Evolutionary conservation across 441 rosid genomes (phyloP).

Genomic region (Eutrema salsugineum): DNA sequence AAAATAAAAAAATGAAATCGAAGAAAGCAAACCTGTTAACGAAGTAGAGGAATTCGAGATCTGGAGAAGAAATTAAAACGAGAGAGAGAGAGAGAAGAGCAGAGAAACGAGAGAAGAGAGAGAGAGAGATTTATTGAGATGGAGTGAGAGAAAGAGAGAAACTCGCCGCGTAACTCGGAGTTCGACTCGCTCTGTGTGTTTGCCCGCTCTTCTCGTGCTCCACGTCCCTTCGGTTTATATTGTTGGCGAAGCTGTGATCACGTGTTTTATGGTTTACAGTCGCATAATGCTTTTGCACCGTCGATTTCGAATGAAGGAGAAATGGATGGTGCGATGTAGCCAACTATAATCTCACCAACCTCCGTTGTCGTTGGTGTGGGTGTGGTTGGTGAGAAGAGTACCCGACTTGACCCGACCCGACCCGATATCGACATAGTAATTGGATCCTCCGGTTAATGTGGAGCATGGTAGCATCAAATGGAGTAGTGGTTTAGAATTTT

Average conservation of each 20-base stretch:
- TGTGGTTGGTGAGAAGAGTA: slow-evolving; percentile 31
- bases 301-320: not conserved
- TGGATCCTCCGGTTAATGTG: not conserved
- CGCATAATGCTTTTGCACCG: not conserved
- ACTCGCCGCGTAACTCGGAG: slow-evolving; percentile 29
- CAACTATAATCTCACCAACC: slow-evolving; percentile 21
- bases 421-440: not conserved
- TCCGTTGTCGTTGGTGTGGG: slow-evolving; percentile 27
- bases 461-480: too few species aligned
- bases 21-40: slow-evolving; percentile 22
- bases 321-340: not conserved
- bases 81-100: not conserved
- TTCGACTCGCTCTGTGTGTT: slow-evolving; percentile 27
- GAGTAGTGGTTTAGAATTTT: too few species aligned
- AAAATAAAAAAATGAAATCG: not conserved
- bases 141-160: not conserved
- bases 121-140: slow-evolving; percentile 5
- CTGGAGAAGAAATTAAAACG: slow-evolving; percentile 11
- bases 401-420: not conserved
- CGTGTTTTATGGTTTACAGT: not conserved
- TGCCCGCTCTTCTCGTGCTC: slow-evolving; percentile 33
- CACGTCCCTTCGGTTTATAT: slow-evolving; percentile 26
- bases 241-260: slow-evolving; percentile 14
- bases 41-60: slow-evolving; percentile 9
- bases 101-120: not conserved